Evolutionary conservation across 345 rosid species (phyloP), one percentile per base, ranked within the genome.

Genomic region (Citrus glauca): DNA sequence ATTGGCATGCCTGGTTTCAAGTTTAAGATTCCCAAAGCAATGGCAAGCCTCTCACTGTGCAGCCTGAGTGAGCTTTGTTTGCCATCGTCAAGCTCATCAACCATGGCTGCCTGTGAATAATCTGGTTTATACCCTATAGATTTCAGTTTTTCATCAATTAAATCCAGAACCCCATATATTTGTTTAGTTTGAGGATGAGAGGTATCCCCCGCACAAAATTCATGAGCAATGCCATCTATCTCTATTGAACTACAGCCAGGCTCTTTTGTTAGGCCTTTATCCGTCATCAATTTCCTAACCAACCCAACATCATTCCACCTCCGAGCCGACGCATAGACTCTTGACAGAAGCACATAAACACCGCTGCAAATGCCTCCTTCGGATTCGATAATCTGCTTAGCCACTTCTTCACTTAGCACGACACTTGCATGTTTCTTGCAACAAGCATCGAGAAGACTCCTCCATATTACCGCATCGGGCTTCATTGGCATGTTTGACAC

Each of bases 241-340:
- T 94, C 98, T 35, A 91, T 88, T 66, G 84, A 88, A 80, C 97
- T 94, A 73, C 98, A 94, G 17, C 98, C 98, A 1, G 97, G 98
- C 78, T 93, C 91, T 85, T 91, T 93, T 6, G 75, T 75, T 28
- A 94, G 63, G 3, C 95, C 97, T 77, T 84, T 86, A 65, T 91
- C 93, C 0, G 82, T 84, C 94, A 94, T 91, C 79, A 93, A 68
- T 72, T 89, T 90, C 81, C 97, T 89, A 16, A 93, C 68, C 40
- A 83, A 63, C 33, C 94, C 97, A 70, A 89, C 98, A 78, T 91
- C 90, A 63, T 88, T 87, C 98, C 97, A 94, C 48, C 86, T 60
- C 77, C 87, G 85, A 77, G 98, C 95, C 0, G 86, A 88, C 20
- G 97, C 97, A 63, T 93, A 91, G 45, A 91, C 94, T 78, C 87